Conservation (phyloP, 805 yeast genomes). For the Hanseniaspora meyeri region DNA sequence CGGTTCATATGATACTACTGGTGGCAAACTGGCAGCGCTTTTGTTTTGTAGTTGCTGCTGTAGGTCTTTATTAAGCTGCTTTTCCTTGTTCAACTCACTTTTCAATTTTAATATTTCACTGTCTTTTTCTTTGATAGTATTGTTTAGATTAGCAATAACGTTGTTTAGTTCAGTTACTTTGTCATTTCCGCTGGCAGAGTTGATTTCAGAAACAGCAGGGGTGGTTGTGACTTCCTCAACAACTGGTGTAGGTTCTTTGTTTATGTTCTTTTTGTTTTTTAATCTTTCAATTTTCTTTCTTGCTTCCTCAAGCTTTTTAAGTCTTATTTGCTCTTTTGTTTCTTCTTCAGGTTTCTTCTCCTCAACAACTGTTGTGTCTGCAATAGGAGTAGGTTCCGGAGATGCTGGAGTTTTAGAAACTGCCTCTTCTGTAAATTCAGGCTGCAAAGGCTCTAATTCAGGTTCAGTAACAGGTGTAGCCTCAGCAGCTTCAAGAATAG, state of each 20-base stretch:
- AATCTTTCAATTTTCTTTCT: slow-evolving; percentile 59
- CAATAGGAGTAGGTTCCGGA: neutral
- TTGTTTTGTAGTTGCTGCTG: slow-evolving; percentile 16
- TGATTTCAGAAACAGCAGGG: slow-evolving; percentile 13
- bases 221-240: neutral
- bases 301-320: slow-evolving; percentile 61
- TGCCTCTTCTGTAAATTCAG: neutral
- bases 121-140: slow-evolving; percentile 28
- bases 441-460: neutral
- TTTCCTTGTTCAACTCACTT: slow-evolving; percentile 20
- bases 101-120: slow-evolving; percentile 26
- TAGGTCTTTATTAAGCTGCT: slow-evolving; percentile 14
- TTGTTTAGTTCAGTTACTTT: slow-evolving; percentile 27
- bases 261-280: slow-evolving; percentile 44
- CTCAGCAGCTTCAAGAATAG: neutral
- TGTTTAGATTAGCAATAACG: slow-evolving; percentile 26
- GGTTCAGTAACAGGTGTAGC: neutral
- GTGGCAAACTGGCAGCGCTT: slow-evolving; percentile 20
- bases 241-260: neutral
- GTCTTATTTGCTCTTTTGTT: slow-evolving; percentile 27
- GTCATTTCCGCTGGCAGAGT: slow-evolving; percentile 29
- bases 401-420: neutral
- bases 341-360: slow-evolving; percentile 19
- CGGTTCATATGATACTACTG: slow-evolving; percentile 34
- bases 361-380: neutral